phyloP scores from a whole-genome alignment of 2,329 filamentous ascomycete species.

The Colletotrichum sidae region DNA sequence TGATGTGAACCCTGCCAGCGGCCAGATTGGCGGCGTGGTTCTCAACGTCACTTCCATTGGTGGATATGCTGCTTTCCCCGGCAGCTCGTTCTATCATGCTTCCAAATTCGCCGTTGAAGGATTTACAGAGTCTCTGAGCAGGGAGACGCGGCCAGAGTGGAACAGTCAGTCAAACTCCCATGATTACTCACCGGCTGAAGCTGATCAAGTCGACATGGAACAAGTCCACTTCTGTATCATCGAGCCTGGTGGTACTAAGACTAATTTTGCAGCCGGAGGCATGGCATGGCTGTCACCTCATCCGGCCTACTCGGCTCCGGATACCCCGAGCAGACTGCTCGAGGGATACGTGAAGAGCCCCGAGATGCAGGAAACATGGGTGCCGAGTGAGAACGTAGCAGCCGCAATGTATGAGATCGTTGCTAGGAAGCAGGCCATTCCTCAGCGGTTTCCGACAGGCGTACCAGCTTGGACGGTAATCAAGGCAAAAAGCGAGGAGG shows the following conservation, averaged over 20 bases:
- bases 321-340: slow-evolving; percentile 44
- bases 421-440: slow-evolving; percentile 5
- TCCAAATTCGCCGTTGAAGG: slow-evolving; percentile 60
- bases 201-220: background rate
- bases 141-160: slow-evolving; percentile 56
- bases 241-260: slow-evolving; percentile 54
- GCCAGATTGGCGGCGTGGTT: slow-evolving; percentile 59
- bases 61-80: slow-evolving; percentile 50
- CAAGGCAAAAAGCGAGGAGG: slow-evolving; percentile 7
- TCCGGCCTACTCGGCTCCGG: slow-evolving; percentile 49
- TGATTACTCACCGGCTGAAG: background rate
- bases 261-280: slow-evolving; percentile 47
- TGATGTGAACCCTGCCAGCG: slow-evolving; percentile 45
- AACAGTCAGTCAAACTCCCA: slow-evolving; percentile 46
- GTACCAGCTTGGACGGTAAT: slow-evolving; percentile 10
- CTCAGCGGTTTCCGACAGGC: slow-evolving; percentile 7
- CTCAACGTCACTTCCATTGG: slow-evolving; percentile 68
- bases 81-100: slow-evolving; percentile 52
- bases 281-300: slow-evolving; percentile 42
- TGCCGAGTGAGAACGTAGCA: slow-evolving; percentile 4
- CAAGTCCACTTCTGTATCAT: slow-evolving; percentile 54
- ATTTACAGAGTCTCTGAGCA: slow-evolving; percentile 57
- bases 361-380: slow-evolving; percentile 13
- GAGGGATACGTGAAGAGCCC: slow-evolving; percentile 20
- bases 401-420: slow-evolving; percentile 15